These are phyloP conservation scores for Trifolium subterraneum DNA, from an alignment of 306 rosid genomes.

Conservation along the genomic window DNA sequence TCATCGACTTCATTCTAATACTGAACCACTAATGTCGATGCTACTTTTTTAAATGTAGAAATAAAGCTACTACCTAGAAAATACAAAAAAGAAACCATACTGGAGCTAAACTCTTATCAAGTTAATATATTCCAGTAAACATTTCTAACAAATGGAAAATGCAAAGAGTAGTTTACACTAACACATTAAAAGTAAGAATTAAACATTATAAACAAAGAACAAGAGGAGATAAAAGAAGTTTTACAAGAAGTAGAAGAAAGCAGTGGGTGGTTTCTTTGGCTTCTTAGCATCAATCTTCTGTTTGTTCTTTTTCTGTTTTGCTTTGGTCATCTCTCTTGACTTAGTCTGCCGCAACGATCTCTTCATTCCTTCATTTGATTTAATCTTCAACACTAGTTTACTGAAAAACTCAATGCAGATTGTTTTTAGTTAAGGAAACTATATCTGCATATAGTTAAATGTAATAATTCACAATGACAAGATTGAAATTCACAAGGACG, in stretches of 20 bases:
- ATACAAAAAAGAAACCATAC: slow-evolving; percentile 4
- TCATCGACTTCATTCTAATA: slow-evolving; percentile 15
- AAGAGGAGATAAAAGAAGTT: slow-evolving; percentile 18
- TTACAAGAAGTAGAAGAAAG: slow-evolving; percentile 95
- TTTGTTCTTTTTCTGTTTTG: slow-evolving; percentile 64
- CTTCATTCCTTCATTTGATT: slow-evolving; percentile 53
- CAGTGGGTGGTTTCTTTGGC: slow-evolving; percentile 99
- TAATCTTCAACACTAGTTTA: slow-evolving; percentile 63
- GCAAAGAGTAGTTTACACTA: not conserved
- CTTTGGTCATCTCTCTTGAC: slow-evolving; percentile 56
- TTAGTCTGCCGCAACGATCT: slow-evolving; percentile 32
- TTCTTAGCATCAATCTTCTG: slow-evolving; percentile 69
- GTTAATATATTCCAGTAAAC: slow-evolving; percentile 25
- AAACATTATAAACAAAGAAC: slow-evolving; percentile 24
- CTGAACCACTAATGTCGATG: not conserved
- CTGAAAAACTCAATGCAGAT: slow-evolving; percentile 48
- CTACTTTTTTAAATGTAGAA: slow-evolving; percentile 17
- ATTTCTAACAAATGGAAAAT: slow-evolving; percentile 10
- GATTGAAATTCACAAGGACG: slow-evolving; percentile 15
- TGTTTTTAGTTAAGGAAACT: slow-evolving; percentile 4
- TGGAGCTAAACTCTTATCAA: slow-evolving; percentile 1
- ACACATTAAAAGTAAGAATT: slow-evolving; percentile 29
- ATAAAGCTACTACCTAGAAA: slow-evolving; percentile 31
- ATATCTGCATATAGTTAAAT: slow-evolving; percentile 29
- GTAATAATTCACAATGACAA: slow-evolving; percentile 10